Base-by-base conservation (phyloP, 1,139 yeast genomes). In the Pichia sp. region DNA sequence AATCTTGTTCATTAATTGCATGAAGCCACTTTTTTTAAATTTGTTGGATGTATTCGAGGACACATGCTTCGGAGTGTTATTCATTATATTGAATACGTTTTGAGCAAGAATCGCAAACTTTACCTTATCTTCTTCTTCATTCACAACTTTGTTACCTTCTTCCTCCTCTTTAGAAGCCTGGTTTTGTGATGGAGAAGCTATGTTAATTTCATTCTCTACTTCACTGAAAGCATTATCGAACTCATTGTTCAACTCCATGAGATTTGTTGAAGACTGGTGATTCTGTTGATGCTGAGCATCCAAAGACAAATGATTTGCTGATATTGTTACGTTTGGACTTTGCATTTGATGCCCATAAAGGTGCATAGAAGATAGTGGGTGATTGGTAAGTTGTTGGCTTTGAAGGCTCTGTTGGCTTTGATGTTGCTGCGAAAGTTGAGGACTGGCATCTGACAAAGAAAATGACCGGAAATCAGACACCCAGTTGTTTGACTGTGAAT, bases 41-140 rank as follows among this genome's bases (percentile, higher is more conserved):
- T 69, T 69, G 10, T 51, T 50, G 1, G 61, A 56, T 0, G 71
- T 68, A 3, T 53, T 49, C 1, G 54, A 41, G 4, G 71, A 64
- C 0, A 64, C 56, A 15, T 59, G 55, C 11, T 56, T 49, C n/a
- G 69, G 64, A 1, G 67, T 60, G 46, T 66, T 62, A 16, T 64
- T 57, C 72, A 70, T 70, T 2, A 67, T 61, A 49, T 61, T 59
- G 34, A 67, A 68, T 1, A 70, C 70, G 5, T 67, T 62, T 44
- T 59, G 59, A 0, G 72, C 72, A 31, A 69, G 56, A 44, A 61
- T 58, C 1, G 72, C 72, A 60, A 70, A 67, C 50, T 64, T 61
- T 2, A 60, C 55, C 53, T 66, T 67, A 23, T 69, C 70, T 19
- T 56, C 60, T 47, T 62, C 61, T 8, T 50, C 52, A 3, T 26